These are phyloP conservation scores for Chlamydomonas incerta DNA, from an alignment of 139 green algal species.

Conservation along the genomic window DNA sequence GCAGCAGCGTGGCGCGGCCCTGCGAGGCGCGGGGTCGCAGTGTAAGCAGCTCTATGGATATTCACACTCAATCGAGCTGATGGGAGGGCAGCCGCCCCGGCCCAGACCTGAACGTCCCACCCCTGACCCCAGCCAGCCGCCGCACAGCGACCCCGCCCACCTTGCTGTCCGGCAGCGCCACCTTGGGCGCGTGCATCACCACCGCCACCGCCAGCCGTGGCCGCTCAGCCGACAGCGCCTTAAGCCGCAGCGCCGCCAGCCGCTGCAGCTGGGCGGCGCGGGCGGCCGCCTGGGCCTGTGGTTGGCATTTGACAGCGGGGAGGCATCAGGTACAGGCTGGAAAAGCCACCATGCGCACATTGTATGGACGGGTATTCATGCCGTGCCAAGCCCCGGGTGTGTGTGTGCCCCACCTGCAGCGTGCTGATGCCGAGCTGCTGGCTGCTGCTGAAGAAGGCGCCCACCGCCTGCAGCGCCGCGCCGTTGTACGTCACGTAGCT, in stretches of 20 bases:
- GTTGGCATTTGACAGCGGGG: not conserved
- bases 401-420: constrained; percentile 50
- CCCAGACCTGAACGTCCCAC: too few relatives aligned
- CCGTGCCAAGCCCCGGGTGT: too few relatives aligned
- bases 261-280: constrained; percentile 59
- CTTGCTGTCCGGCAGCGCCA: constrained; percentile 53
- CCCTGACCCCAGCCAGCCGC: too few relatives aligned
- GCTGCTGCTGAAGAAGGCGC: constrained; percentile 79
- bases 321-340: not conserved
- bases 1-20: constrained; percentile 64
- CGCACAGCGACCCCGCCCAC: too few relatives aligned
- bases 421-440: constrained; percentile 13
- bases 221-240: constrained; percentile 50
- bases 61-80: too few relatives aligned
- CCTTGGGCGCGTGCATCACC: constrained; percentile 88
- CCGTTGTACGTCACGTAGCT: constrained; percentile 86
- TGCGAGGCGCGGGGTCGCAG: not conserved
- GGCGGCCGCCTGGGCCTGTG: constrained; percentile 61
- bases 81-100: too few relatives aligned
- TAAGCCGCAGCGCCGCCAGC: constrained; percentile 68
- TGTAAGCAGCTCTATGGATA: too few relatives aligned
- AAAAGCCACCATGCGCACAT: too few relatives aligned
- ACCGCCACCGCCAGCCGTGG: constrained; percentile 71
- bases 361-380: too few relatives aligned
- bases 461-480: constrained; percentile 67